Conservation (phyloP, 805 yeast genomes). For the Nakazawaea ishiwadae region DNA sequence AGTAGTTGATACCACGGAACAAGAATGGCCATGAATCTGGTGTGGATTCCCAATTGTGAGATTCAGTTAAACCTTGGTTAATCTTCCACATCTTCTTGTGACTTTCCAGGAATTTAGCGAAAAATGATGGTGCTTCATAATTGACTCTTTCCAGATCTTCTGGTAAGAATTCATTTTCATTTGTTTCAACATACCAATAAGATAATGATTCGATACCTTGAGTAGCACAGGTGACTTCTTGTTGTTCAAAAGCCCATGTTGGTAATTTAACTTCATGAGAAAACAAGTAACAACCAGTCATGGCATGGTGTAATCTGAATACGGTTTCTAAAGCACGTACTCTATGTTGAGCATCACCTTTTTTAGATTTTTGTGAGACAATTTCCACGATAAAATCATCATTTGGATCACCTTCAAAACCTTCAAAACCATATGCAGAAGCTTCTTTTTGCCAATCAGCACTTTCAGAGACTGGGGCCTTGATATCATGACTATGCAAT, state of each 20-base stretch:
- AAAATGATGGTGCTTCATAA: conserved; percentile 51
- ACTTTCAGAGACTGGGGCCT: conserved; percentile 68
- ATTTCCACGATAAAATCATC: conserved; percentile 80
- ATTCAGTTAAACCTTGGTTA: conserved; percentile 62
- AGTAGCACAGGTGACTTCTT: conserved; percentile 76
- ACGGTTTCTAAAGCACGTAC: conserved; percentile 66
- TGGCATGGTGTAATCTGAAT: conserved; percentile 72
- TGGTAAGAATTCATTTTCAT: conserved; percentile 45
- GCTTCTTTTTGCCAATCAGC: conserved; percentile 83
- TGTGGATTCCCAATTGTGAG: conserved; percentile 67
- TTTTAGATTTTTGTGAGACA: conserved; percentile 45
- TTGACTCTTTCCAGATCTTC: conserved; percentile 42
- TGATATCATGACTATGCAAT: conserved; percentile 79
- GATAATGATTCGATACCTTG: conserved; percentile 59
- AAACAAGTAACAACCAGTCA: conserved; percentile 73
- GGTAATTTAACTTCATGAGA: conserved; percentile 76
- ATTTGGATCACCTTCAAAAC: conserved; percentile 77
- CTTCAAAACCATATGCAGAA: conserved; percentile 70
- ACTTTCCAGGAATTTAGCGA: conserved; percentile 57
- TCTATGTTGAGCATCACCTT: conserved; percentile 47
- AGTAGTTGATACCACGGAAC: conserved; percentile 75
- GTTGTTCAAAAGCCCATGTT: conserved; percentile 80
- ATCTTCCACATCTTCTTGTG: conserved; percentile 76
- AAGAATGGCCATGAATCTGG: conserved; percentile 76
- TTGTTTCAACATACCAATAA: conserved; percentile 73